phyloP scores from a whole-genome alignment of 768 basidiomycete genomes.

The Roridomyces roridus region DNA sequence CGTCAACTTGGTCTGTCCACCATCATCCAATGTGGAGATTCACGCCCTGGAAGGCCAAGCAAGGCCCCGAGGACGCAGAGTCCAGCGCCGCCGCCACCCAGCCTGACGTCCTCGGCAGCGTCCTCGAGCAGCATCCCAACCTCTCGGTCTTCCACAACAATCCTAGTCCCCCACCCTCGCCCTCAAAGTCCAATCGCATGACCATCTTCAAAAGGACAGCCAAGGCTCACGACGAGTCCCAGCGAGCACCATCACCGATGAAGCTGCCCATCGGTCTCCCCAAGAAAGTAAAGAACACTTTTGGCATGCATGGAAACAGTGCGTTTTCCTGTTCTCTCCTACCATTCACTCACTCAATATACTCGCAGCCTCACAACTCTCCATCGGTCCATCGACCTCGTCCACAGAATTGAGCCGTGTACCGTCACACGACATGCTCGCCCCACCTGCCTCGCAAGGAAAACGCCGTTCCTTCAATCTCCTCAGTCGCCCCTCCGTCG shows the following conservation, averaged over 20 bases:
- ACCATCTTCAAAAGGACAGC: slow-evolving; percentile 63
- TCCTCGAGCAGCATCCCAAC: slow-evolving; percentile 68
- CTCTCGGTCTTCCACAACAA: slow-evolving; percentile 59
- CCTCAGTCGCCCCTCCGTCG: slow-evolving; percentile 37
- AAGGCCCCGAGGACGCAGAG: slow-evolving; percentile 6
- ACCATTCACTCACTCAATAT: slow-evolving; percentile 29
- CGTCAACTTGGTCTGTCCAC: too few relatives aligned
- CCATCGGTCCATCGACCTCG: slow-evolving; percentile 22
- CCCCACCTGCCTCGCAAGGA: slow-evolving; percentile 8
- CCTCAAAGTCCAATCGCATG: slow-evolving; percentile 51
- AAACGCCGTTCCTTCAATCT: slow-evolving; percentile 22
- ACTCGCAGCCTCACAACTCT: slow-evolving; percentile 25
- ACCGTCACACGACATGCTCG: slow-evolving; percentile 25
- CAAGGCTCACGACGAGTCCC: slow-evolving; percentile 43
- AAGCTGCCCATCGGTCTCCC: slow-evolving; percentile 41
- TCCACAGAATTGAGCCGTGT: slow-evolving; percentile 16
- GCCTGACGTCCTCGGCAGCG: slow-evolving; percentile 57
- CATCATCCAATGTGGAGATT: slow-evolving; percentile 25
- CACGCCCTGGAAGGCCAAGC: slow-evolving; percentile 20
- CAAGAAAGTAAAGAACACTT: slow-evolving; percentile 59
- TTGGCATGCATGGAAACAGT: slow-evolving; percentile 46
- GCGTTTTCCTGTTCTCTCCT: slow-evolving; percentile 38
- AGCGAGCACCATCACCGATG: slow-evolving; percentile 43
- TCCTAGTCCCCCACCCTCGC: slow-evolving; percentile 54
- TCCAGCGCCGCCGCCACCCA: slow-evolving; percentile 32